Base-by-base conservation (phyloP, 2,329 filamentous ascomycete species). In the Colletotrichum tofieldiae region DNA sequence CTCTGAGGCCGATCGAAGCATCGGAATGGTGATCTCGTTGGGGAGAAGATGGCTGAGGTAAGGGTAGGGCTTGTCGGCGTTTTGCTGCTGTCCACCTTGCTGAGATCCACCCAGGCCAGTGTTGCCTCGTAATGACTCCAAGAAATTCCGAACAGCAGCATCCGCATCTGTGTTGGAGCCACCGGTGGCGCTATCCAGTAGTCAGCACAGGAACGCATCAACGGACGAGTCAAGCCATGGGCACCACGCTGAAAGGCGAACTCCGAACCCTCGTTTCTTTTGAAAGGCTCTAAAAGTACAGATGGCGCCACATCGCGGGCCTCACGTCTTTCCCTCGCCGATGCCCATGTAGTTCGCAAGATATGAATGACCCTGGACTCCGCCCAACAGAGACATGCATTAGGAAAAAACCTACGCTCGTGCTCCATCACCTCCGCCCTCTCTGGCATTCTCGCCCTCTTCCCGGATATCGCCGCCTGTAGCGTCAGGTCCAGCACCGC, bases 381-480 rank as follows among this genome's bases (percentile, higher is more conserved):
- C 70, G 54, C 52, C 65, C 41, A 54, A 39, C 11, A 70, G 41
- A 65, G 43, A 58, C 49, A 66, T 73, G 71, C 71, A 71, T 66
- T 23, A 62, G 71, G 58, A 71, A 58, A 51, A 16, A 52, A 99
- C 97, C 96, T 98, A 99, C 96, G 96, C 96, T 98, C 96, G 92
- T 85, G 94, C 97, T 80, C 97, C 96, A 84, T 98, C 96, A 77
- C 94, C 94, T 81, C 97, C 96, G 73, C 96, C 96, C 84, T 98
- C 95, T 85, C 97, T 90, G 75, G 96, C 91, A 77, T 91, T 92
- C 82, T 94, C 91, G 71, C 96, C 96, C 83, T 98, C 96, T 82
- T 97, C 92, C 83, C 95, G 91, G 77, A 98, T 86, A 81, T 99
- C 96, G 75, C 95, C 96, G 68, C 96, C 96, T 3, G 95, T 98